Conservation (phyloP, 1,284 basidiomycete genomes). For the Naganishia sp. region DNA sequence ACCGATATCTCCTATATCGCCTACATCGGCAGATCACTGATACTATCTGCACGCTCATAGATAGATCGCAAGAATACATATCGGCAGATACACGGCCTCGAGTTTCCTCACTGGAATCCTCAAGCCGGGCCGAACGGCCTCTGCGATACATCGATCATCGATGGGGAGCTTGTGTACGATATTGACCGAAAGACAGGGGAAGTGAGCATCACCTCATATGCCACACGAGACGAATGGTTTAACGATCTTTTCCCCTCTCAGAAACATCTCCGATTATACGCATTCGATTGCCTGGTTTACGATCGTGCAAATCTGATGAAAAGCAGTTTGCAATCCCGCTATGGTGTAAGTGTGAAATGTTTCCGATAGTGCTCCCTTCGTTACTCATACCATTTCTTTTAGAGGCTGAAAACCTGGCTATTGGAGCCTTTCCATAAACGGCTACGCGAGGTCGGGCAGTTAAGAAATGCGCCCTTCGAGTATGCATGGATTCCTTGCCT, state of each 20-base stretch:
- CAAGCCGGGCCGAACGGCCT: conserved; percentile 46
- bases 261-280: conserved; percentile 78
- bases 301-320: conserved; percentile 84
- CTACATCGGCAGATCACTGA: not conserved
- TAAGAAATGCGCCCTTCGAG: conserved; percentile 72
- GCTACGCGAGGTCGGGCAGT: conserved; percentile 52
- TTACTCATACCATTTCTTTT: not conserved
- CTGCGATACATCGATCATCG: conserved; percentile 69
- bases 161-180: conserved; percentile 94
- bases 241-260: conserved; percentile 46
- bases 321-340: conserved; percentile 78
- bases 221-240: too few relatives aligned
- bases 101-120: conserved; percentile 76
- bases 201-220: conserved; percentile 55
- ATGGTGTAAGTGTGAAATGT: conserved; percentile 66
- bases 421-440: conserved; percentile 75
- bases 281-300: conserved; percentile 90
- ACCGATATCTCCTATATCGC: too few relatives aligned
- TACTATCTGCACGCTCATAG: conserved; percentile 55
- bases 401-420: conserved; percentile 79
- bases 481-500: conserved; percentile 54
- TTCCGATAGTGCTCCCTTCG: not conserved
- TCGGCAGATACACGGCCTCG: conserved; percentile 70
- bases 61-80: conserved; percentile 95
- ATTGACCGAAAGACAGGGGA: conserved; percentile 70